These are phyloP conservation scores for Ogataea methanolica DNA, from an alignment of 805 yeast genomes.

Conservation along the genomic window DNA sequence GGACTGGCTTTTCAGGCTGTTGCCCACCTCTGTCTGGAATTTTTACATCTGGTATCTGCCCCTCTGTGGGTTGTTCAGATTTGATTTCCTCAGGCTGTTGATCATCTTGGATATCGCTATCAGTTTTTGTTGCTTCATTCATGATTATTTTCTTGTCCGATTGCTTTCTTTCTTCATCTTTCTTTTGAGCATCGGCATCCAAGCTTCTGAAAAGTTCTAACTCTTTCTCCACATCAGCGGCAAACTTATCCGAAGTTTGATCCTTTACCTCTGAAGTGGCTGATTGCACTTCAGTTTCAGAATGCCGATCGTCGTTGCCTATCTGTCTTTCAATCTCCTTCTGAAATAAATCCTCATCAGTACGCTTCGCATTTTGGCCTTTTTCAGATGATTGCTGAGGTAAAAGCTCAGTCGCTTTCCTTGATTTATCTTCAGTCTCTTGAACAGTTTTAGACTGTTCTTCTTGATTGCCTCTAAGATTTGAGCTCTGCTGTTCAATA, in stretches of 20 bases:
- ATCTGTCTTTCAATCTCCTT: slow-evolving; percentile 2
- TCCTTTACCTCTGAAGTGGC: neutral
- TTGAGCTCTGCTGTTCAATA: slow-evolving; percentile 10
- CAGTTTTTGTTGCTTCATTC: neutral
- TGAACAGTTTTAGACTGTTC: neutral
- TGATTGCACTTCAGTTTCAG: neutral
- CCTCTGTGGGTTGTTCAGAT: too few species aligned
- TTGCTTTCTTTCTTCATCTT: neutral
- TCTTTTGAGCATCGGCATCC: neutral
- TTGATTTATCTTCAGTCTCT: neutral
- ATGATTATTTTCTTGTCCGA: neutral
- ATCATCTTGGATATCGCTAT: too few species aligned
- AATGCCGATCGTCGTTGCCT: neutral
- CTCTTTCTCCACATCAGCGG: slow-evolving; percentile 4
- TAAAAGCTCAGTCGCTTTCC: neutral
- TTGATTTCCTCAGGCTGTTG: too few species aligned
- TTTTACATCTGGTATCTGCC: too few species aligned
- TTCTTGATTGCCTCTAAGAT: neutral
- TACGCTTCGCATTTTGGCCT: neutral
- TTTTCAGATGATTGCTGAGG: neutral
- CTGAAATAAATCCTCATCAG: slow-evolving; percentile 4
- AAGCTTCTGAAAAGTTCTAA: slow-evolving; percentile 3
- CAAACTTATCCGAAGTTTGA: neutral
- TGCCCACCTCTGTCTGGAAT: too few species aligned
- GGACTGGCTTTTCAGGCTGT: too few species aligned